Percentiles rank a stretch among this genome's conserved stretches.
Evolutionary conservation across 257 asterid species (phyloP).

Genomic region (Petunia secreta): DNA sequence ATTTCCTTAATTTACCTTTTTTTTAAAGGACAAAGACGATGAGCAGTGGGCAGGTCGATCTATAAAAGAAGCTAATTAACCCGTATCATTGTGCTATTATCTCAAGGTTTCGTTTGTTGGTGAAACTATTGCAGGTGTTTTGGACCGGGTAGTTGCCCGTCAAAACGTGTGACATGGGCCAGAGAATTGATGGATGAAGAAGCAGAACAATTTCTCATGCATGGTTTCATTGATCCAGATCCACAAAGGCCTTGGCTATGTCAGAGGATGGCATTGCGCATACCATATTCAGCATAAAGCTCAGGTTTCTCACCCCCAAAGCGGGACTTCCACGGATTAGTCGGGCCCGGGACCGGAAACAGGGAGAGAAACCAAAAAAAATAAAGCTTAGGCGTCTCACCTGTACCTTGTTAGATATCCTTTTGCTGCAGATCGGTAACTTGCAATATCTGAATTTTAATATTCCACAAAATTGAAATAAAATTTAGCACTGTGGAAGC

Average conservation of each 20-base stretch:
- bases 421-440: background rate
- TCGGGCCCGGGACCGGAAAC: no score
- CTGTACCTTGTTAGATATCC: background rate
- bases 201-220: conserved; percentile 71
- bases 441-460: background rate
- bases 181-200: conserved; percentile 88
- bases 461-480: background rate
- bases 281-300: conserved; percentile 70
- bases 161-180: conserved; percentile 85
- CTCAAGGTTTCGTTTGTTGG: background rate
- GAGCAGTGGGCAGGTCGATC: background rate
- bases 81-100: background rate
- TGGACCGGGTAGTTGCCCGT: conserved; percentile 85
- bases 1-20: no score
- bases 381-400: conserved; percentile 26
- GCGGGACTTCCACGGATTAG: no score
- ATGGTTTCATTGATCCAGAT: conserved; percentile 77
- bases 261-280: conserved; percentile 67
- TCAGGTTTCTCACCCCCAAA: background rate
- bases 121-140: conserved; percentile 56
- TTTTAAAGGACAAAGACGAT: background rate
- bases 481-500: background rate
- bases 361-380: no score
- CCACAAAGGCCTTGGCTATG: conserved; percentile 77
- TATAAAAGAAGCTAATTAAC: background rate